These are phyloP conservation scores for Annulohypoxylon maeteangense DNA, from an alignment of 495 filamentous ascomycete genomes.

Conservation along the genomic window DNA sequence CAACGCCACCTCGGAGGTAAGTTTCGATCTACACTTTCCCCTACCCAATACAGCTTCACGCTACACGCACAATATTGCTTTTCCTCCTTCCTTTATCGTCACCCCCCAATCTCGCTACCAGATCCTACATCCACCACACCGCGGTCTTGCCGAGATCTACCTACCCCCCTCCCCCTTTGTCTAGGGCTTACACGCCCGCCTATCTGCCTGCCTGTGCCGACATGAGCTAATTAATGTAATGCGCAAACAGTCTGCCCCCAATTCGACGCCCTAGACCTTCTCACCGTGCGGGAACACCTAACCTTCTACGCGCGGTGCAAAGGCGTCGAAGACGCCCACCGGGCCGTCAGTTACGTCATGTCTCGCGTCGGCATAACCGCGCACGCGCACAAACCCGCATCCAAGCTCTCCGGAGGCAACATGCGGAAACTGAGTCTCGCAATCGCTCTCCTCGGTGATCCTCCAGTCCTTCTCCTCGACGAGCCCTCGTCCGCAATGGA, in stretches of 20 bases:
- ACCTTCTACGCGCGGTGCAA: slow-evolving; percentile 70
- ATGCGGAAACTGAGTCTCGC: slow-evolving; percentile 72
- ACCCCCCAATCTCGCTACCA: neutral
- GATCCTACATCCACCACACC: slow-evolving; percentile 36
- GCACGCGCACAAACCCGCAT: slow-evolving; percentile 63
- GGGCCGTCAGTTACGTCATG: slow-evolving; percentile 65
- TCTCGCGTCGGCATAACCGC: slow-evolving; percentile 60
- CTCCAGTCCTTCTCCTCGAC: slow-evolving; percentile 71
- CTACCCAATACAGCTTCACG: neutral
- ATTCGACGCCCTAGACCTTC: slow-evolving; percentile 67
- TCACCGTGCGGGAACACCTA: slow-evolving; percentile 71
- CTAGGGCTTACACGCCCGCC: neutral
- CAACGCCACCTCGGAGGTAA: slow-evolving; percentile 44
- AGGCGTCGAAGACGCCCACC: slow-evolving; percentile 64
- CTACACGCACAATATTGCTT: neutral
- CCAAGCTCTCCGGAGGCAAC: slow-evolving; percentile 71
- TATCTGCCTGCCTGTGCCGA: neutral
- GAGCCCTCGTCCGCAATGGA: slow-evolving; percentile 72
- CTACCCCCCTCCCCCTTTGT: neutral
- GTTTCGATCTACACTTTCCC: slow-evolving; percentile 8
- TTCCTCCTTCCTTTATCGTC: neutral
- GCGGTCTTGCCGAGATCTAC: neutral
- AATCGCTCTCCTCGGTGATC: slow-evolving; percentile 74
- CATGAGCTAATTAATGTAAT: neutral
- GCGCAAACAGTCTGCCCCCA: slow-evolving; percentile 66